These are phyloP conservation scores for Carex littledalei DNA, from an alignment of 176 grass and related monocot species.

Conservation along the genomic window DNA sequence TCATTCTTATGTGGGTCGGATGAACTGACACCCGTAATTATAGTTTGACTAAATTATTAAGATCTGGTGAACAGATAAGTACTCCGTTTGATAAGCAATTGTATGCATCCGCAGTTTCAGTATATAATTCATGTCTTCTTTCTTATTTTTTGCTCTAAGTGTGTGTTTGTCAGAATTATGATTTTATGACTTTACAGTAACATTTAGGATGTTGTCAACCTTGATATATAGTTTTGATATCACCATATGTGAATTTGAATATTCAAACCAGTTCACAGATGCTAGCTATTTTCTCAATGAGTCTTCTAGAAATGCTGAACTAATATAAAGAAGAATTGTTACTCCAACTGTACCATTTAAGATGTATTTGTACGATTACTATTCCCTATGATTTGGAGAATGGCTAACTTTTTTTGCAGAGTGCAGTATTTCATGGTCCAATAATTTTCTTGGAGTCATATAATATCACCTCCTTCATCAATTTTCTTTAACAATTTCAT, in stretches of 20 bases:
- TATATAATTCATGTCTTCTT: neutral
- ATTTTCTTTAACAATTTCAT: neutral
- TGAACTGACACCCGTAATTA: neutral
- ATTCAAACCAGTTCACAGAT: neutral
- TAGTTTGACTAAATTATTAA: neutral
- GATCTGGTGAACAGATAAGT: neutral
- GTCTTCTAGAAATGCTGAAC: neutral
- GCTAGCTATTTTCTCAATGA: neutral
- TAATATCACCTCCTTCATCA: neutral
- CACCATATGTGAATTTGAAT: constrained; percentile 3
- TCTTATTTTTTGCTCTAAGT: neutral
- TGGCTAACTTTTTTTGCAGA: neutral
- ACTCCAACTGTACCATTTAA: neutral
- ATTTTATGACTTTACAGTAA: neutral
- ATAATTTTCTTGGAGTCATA: neutral
- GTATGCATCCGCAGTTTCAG: neutral
- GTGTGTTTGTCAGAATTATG: neutral
- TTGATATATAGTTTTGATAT: neutral
- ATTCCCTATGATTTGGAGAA: neutral
- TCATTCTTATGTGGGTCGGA: neutral
- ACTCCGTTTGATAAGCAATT: neutral
- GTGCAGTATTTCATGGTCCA: neutral
- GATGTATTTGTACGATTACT: neutral
- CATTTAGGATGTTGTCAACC: neutral
- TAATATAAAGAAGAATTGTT: neutral